phyloP scores from a whole-genome alignment of 352 stramenopile genomes.

The Albugo laibachii region DNA sequence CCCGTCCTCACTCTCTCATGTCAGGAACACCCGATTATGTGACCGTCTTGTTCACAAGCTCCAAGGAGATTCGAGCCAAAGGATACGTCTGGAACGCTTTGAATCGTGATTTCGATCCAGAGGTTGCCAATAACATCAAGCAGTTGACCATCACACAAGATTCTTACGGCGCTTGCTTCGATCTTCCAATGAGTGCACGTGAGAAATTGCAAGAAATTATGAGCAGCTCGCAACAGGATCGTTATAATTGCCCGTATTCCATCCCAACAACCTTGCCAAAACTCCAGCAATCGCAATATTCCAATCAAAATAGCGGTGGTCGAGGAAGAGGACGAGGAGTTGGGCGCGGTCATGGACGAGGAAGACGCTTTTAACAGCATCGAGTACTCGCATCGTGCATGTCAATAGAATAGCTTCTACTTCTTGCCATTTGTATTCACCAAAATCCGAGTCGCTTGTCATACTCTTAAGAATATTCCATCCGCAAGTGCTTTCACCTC shows the following conservation, averaged over 20 bases:
- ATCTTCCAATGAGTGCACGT: slow-evolving; percentile 54
- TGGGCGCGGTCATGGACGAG: slow-evolving; percentile 15
- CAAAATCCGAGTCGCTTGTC: too few relatives aligned
- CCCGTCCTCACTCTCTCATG: slow-evolving; percentile 67
- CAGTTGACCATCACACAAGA: slow-evolving; percentile 82
- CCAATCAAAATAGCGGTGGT: slow-evolving; percentile 11
- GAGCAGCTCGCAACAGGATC: slow-evolving; percentile 22
- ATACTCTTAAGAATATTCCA: too few relatives aligned
- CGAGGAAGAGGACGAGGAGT: slow-evolving; percentile 13
- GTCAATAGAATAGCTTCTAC: too few relatives aligned
- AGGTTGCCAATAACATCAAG: slow-evolving; percentile 64
- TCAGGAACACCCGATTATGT: slow-evolving; percentile 80
- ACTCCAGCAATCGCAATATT: slow-evolving; percentile 46
- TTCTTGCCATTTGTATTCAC: too few relatives aligned
- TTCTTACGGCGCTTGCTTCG: slow-evolving; percentile 78
- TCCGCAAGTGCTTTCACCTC: too few relatives aligned
- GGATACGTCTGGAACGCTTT: slow-evolving; percentile 86
- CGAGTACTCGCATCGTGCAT: slow-evolving; percentile 12
- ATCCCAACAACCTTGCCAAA: slow-evolving; percentile 58
- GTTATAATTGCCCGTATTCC: slow-evolving; percentile 43
- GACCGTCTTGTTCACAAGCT: slow-evolving; percentile 71
- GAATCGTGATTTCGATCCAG: slow-evolving; percentile 63
- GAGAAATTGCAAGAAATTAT: slow-evolving; percentile 53
- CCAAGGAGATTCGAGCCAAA: slow-evolving; percentile 68
- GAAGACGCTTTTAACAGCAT: slow-evolving; percentile 14